Evolutionary conservation across 2,329 filamentous ascomycete genomes (phyloP).

Genomic region (Botrytis galanthina): DNA sequence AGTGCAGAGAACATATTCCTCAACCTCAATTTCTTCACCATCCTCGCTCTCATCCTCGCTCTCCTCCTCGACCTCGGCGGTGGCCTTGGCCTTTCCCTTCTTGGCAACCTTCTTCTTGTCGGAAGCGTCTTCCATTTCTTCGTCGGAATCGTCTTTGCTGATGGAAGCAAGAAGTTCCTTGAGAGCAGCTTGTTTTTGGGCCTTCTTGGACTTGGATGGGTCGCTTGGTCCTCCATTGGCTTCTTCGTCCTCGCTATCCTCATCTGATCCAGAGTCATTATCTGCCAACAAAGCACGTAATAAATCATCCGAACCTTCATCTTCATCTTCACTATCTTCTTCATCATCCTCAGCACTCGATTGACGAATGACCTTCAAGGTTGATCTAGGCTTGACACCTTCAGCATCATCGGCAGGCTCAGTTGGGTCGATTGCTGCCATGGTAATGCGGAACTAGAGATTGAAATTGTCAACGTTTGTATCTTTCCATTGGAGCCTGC

Average conservation of each 20-base stretch:
- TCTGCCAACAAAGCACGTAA: slow-evolving; percentile 54
- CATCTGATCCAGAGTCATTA: slow-evolving; percentile 50
- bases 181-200: slow-evolving; percentile 72
- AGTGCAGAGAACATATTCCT: slow-evolving; percentile 94
- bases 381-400: slow-evolving; percentile 68
- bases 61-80: slow-evolving; percentile 50
- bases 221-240: slow-evolving; percentile 88
- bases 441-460: slow-evolving; percentile 87
- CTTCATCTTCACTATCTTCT: slow-evolving; percentile 61
- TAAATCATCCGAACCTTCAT: slow-evolving; percentile 19
- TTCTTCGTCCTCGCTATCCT: slow-evolving; percentile 60
- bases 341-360: slow-evolving; percentile 60
- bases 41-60: slow-evolving; percentile 56
- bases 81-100: slow-evolving; percentile 71
- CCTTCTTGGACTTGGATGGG: slow-evolving; percentile 84
- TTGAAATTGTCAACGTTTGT: slow-evolving; percentile 23
- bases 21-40: slow-evolving; percentile 64
- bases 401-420: slow-evolving; percentile 64
- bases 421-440: slow-evolving; percentile 95
- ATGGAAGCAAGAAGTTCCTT: slow-evolving; percentile 74
- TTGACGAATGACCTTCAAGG: slow-evolving; percentile 84
- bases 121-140: slow-evolving; percentile 71
- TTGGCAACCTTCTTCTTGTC: slow-evolving; percentile 61
- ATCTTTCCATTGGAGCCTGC: background rate
- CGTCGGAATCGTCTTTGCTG: slow-evolving; percentile 57